Base-by-base conservation (phyloP, 352 stramenopile species). In the Globisporangium iwayamae region DNA sequence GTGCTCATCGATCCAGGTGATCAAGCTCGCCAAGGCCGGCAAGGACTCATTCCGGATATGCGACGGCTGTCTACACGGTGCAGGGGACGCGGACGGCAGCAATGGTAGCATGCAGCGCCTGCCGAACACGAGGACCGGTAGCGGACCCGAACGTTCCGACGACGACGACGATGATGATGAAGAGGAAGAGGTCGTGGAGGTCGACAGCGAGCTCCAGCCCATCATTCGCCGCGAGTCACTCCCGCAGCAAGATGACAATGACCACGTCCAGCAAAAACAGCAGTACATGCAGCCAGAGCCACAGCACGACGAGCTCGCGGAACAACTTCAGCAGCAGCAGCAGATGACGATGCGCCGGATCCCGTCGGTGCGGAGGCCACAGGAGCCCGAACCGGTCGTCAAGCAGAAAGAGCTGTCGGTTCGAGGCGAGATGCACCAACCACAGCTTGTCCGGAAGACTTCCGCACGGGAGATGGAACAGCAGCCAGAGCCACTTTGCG, bases 31-130 rank as follows among this genome's bases (percentile, higher is more conserved):
- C 11, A 83, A 82, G 55, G 72, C 79, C 14, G 77, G 74, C 41
- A 85, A 79, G 50, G 74, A 64, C 14, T 74, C 81, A 20, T 81
- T 90, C 39, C 81, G 81, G 28, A 89, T 90, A 56, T 90, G 81
- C 54, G 55, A 73, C n/a, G 70, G 74, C 25, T 90, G 81, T 48
- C 58, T 75, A 14, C 64, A 77, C 16, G 79, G 75, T 9, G 43
- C 63, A 14, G 71, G 73, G 7, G 72, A 81, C n/a, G 50, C 34
- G 34, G 34, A 39, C 34, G 54, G 28, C 47, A 25, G 22, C 22
- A 25, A 25, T 25, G 73, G 53, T 56, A 69, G 59, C 36, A 68
- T 64, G 20, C 28, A 54, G 47, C 47, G 20, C 16, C 22, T 54
- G 13, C 47, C 28, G 20, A 54, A 71, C 56, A 65, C 71, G 61